Percentiles rank a stretch among this genome's conserved stretches.
Evolutionary conservation across 352 stramenopile species (phyloP).

Genomic region (Globisporangium uncinulatum): DNA sequence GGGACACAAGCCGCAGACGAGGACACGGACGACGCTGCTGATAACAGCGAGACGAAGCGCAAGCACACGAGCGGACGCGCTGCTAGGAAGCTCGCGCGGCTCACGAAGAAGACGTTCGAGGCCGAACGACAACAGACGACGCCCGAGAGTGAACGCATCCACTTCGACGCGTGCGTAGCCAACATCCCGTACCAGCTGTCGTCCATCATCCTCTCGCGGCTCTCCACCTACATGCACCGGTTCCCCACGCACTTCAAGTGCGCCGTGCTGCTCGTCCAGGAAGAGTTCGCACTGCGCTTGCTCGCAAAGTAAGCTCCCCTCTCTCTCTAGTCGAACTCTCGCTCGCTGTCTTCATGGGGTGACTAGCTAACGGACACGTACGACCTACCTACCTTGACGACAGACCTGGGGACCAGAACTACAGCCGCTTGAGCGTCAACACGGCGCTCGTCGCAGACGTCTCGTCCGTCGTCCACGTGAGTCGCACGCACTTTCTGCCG

Average conservation of each 20-base stretch:
- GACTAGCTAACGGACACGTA: neutral
- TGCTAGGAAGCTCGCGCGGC: slow-evolving; percentile 5
- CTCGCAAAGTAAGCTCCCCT: slow-evolving; percentile 45
- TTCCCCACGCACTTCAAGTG: slow-evolving; percentile 49
- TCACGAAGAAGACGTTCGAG: slow-evolving; percentile 8
- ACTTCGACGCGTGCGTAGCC: slow-evolving; percentile 70
- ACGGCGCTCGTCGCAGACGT: slow-evolving; percentile 70
- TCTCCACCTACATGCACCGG: slow-evolving; percentile 67
- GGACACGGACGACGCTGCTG: neutral
- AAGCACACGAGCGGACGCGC: slow-evolving; percentile 11
- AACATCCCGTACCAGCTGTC: slow-evolving; percentile 89
- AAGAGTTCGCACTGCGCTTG: slow-evolving; percentile 76
- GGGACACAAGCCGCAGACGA: neutral
- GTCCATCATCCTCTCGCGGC: slow-evolving; percentile 69
- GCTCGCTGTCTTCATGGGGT: neutral
- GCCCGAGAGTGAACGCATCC: slow-evolving; percentile 3
- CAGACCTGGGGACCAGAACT: slow-evolving; percentile 68
- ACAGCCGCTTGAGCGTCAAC: slow-evolving; percentile 77
- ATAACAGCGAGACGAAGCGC: neutral
- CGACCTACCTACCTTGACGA: neutral
- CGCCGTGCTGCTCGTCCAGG: slow-evolving; percentile 79
- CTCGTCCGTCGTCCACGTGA: slow-evolving; percentile 50
- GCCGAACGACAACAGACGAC: neutral
- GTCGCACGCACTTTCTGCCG: slow-evolving; percentile 58
- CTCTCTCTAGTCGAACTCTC: too few species aligned